These are phyloP conservation scores for Trichoderma sp. DNA, from an alignment of 2,329 filamentous ascomycete genomes.

Conservation along the genomic window DNA sequence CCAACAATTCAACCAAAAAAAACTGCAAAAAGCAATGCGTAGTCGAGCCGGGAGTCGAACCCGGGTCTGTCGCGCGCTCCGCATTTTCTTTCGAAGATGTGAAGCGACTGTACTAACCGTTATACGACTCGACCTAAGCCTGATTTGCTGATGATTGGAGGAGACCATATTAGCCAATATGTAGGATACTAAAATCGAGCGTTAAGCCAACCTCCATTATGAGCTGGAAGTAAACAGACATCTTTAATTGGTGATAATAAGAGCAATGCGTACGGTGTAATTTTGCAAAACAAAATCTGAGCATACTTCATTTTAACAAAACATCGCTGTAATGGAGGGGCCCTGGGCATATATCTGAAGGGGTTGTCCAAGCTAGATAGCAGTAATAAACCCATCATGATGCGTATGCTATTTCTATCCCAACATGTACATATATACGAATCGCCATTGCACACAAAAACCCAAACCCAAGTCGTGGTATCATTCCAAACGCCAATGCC, in stretches of 20 bases:
- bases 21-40: slow-evolving; percentile 1
- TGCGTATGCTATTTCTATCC: background rate
- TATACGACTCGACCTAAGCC: slow-evolving; percentile 16
- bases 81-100: slow-evolving; percentile 8
- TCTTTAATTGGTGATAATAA: background rate
- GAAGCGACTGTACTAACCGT: slow-evolving; percentile 18
- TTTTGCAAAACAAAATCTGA: background rate
- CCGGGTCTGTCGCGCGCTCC: slow-evolving; percentile 18
- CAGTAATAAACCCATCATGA: background rate
- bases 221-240: background rate
- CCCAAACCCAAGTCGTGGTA: slow-evolving; percentile 26
- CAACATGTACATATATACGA: background rate
- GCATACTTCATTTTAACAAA: background rate
- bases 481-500: slow-evolving; percentile 29
- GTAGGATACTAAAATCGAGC: background rate
- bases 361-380: background rate
- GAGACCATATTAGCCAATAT: background rate
- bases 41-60: slow-evolving; percentile 20
- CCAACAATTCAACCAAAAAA: background rate
- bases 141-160: background rate
- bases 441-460: background rate
- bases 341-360: background rate
- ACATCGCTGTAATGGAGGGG: background rate
- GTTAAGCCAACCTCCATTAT: background rate
- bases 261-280: background rate